These are phyloP conservation scores for Blastocystis sp. DNA, from an alignment of 352 stramenopile genomes.

Conservation along the genomic window DNA sequence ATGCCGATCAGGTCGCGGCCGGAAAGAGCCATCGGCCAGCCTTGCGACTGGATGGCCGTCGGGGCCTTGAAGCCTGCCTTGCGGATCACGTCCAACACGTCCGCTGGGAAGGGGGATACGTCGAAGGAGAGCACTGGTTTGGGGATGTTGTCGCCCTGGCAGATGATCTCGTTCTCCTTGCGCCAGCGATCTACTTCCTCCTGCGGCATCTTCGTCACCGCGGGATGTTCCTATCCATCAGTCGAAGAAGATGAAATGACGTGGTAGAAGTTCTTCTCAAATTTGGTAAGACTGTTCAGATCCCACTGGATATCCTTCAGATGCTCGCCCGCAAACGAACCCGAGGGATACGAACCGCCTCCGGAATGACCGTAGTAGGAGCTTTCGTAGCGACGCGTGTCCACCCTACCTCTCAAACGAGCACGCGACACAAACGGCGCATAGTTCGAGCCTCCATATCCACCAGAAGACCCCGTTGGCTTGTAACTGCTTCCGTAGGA, in stretches of 20 bases:
- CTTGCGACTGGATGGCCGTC: slow-evolving; percentile 82
- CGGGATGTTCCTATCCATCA: slow-evolving; percentile 77
- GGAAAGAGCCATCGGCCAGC: slow-evolving; percentile 93
- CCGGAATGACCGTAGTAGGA: slow-evolving; percentile 4
- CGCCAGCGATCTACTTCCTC: slow-evolving; percentile 80
- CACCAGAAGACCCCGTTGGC: background rate
- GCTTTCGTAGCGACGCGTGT: slow-evolving; percentile 50
- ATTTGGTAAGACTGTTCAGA: slow-evolving; percentile 79
- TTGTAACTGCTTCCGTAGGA: background rate
- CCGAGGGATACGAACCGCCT: background rate
- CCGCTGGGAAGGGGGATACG: slow-evolving; percentile 73
- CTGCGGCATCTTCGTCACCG: slow-evolving; percentile 78
- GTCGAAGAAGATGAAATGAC: slow-evolving; percentile 34
- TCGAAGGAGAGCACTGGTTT: slow-evolving; percentile 90
- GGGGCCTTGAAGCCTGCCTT: slow-evolving; percentile 87
- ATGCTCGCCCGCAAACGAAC: slow-evolving; percentile 23
- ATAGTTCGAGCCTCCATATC: background rate
- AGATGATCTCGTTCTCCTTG: slow-evolving; percentile 80
- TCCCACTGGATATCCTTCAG: slow-evolving; percentile 82
- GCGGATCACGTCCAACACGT: slow-evolving; percentile 89
- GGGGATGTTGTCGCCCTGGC: slow-evolving; percentile 84
- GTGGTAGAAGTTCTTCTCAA: slow-evolving; percentile 98
- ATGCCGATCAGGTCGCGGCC: slow-evolving; percentile 96
- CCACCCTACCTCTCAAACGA: slow-evolving; percentile 1
- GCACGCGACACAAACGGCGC: background rate